Base-by-base conservation (phyloP, 2,329 filamentous ascomycete genomes). In the Fusarium kyushuense region DNA sequence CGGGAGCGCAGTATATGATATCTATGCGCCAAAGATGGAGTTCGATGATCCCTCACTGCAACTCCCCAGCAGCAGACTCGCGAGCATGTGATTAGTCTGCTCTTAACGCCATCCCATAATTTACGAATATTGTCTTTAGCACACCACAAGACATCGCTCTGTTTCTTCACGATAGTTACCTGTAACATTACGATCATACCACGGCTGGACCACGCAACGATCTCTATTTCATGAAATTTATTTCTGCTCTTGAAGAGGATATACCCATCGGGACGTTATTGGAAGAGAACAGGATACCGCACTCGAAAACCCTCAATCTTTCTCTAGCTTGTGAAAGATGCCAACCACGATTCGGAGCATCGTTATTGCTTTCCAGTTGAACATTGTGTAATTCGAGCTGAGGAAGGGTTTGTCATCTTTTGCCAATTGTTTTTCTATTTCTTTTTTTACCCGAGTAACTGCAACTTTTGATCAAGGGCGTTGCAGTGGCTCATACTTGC, bases 31-130 rank as follows among this genome's bases (percentile, higher is more conserved):
- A 41, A 89, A 89, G 78, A 77, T 86, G 25, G 87, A 89, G 68
- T 87, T 83, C 58, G 86, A 86, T 40, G 86, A 89, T 64, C 81
- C 84, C 21, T 81, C 83, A 12, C 83, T 89, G 78, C 86, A 87
- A 76, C 81, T 89, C 76, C 87, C 87, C 13, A 88, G 86, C 72
- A 84, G 82, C 41, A 80, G 87, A 51, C 84, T 89, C 65, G 85
- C 87, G 68, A 84, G 79, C 62, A 80, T 89, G 78, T 89, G 78
- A 81, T 59, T 27, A 42, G 46, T n/a, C 27, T 27, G 21, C 40
- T 23, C 27, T 58, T 48, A 30, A 48, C 27, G 40, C 21, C 21
- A 30, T 30, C 58, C 56, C 25, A 69, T 63, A 49, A 64, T 67
- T 70, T 55, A 70, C 51, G 56, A 51, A 61, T 57, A 42, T 52